Percentiles rank a stretch among this genome's conserved stretches.
Evolutionary conservation across 2,329 filamentous ascomycete species (phyloP).

Genomic region (Claviceps citrina): DNA sequence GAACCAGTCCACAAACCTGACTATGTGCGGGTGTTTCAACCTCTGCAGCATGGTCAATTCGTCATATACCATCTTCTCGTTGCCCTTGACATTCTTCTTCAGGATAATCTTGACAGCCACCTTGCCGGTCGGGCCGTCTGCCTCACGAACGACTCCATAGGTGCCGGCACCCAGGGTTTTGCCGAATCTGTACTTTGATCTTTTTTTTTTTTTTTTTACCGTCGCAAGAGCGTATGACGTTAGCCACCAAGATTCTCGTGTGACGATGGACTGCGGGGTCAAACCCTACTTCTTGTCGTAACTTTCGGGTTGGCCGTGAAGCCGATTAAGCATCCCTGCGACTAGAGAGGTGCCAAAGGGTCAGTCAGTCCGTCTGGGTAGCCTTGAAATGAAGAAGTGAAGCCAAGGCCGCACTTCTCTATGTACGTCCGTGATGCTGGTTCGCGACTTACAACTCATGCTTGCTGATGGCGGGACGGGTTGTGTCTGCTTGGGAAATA

Average conservation of each 20-base stretch:
- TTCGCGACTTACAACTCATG: conserved; percentile 19
- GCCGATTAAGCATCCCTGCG: conserved; percentile 81
- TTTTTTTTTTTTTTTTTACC: conserved; percentile 36
- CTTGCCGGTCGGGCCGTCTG: conserved; percentile 67
- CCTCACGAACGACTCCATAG: conserved; percentile 95
- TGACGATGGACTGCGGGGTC: conserved; percentile 12
- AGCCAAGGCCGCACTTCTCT: neutral
- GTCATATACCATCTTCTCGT: conserved; percentile 97
- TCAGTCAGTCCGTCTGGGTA: neutral
- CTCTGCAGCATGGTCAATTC: conserved; percentile 87
- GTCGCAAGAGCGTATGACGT: neutral
- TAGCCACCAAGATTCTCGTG: conserved; percentile 1
- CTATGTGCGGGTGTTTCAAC: conserved; percentile 87
- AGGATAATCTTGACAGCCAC: conserved; percentile 97
- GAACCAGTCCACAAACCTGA: conserved; percentile 97
- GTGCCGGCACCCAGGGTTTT: conserved; percentile 89
- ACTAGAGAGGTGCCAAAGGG: conserved; percentile 33
- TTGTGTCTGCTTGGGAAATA: neutral
- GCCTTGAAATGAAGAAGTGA: neutral
- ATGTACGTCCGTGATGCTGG: neutral
- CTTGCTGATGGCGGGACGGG: conserved; percentile 14
- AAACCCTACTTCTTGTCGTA: conserved; percentile 83
- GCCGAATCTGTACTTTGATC: conserved; percentile 80
- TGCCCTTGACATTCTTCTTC: conserved; percentile 97
- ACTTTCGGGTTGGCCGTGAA: conserved; percentile 90